Percentiles rank a stretch among this genome's conserved stretches.
These are phyloP conservation scores for Suillus occidentalis DNA, from an alignment of 768 basidiomycete species.

Conservation along the genomic window DNA sequence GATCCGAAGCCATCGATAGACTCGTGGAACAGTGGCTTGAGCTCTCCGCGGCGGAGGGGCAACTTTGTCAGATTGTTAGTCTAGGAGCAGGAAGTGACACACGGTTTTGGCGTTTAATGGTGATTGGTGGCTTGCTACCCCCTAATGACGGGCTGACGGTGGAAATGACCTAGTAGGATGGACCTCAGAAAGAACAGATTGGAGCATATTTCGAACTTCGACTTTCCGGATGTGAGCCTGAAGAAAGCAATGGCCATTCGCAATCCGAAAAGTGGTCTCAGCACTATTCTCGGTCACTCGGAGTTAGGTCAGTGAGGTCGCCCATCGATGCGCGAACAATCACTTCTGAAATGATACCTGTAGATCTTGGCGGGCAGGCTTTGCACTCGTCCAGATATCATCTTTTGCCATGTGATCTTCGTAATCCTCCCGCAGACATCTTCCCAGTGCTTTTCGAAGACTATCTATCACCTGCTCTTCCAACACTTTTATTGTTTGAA, in stretches of 20 bases:
- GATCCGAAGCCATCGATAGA: constrained; percentile 76
- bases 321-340: constrained; percentile 15
- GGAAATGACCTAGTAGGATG: constrained; percentile 45
- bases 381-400: constrained; percentile 60
- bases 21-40: constrained; percentile 69
- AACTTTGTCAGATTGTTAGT: constrained; percentile 83
- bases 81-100: constrained; percentile 96
- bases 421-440: constrained; percentile 50
- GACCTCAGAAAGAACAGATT: constrained; percentile 48
- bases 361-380: constrained; percentile 63
- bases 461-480: constrained; percentile 59
- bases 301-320: neutral
- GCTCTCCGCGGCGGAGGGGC: constrained; percentile 41
- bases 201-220: constrained; percentile 84
- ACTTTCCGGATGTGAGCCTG: constrained; percentile 83
- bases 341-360: constrained; percentile 45
- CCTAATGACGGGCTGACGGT: constrained; percentile 6
- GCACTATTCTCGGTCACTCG: constrained; percentile 19
- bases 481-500: constrained; percentile 88
- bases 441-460: constrained; percentile 38
- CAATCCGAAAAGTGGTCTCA: constrained; percentile 50
- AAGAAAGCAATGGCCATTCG: constrained; percentile 82
- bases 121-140: constrained; percentile 32
- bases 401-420: constrained; percentile 77
- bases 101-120: constrained; percentile 88